Conservation (phyloP, 2,329 filamentous ascomycete species). For the Fusarium sp. region DNA sequence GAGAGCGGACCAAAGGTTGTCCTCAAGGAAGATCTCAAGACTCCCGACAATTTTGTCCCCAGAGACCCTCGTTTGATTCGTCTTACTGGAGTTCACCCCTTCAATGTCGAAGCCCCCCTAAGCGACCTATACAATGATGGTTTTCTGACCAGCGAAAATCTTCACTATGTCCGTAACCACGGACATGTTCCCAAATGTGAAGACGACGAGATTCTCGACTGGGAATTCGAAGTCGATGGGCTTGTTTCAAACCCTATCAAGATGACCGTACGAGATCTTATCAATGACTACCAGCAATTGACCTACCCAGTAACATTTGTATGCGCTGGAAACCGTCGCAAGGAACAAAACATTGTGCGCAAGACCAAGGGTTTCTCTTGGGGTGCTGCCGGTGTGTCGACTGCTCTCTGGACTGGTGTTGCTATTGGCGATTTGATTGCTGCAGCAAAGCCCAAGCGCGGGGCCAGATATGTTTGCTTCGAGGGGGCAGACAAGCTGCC, state of each 20-base stretch:
- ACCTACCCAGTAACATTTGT: conserved; percentile 92
- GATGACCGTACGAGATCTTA: conserved; percentile 79
- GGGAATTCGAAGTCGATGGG: conserved; percentile 88
- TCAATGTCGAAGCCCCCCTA: conserved; percentile 90
- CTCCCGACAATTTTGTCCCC: conserved; percentile 85
- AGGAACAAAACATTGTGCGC: conserved; percentile 91
- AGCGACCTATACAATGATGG: conserved; percentile 83
- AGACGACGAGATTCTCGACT: conserved; percentile 80
- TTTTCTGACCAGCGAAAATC: conserved; percentile 87
- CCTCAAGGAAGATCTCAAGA: conserved; percentile 83
- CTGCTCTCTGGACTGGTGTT: conserved; percentile 89
- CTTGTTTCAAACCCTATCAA: conserved; percentile 83
- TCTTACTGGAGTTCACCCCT: conserved; percentile 89
- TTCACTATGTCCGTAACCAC: conserved; percentile 95
- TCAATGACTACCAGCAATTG: conserved; percentile 82
- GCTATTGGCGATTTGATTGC: conserved; percentile 79
- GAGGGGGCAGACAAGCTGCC: conserved; percentile 91
- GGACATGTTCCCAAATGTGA: conserved; percentile 83
- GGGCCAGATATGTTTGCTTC: conserved; percentile 88
- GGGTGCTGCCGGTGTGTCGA: conserved; percentile 90
- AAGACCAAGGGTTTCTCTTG: conserved; percentile 97
- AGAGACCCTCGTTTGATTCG: conserved; percentile 87
- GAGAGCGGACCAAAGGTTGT: conserved; percentile 72
- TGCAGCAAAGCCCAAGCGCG: conserved; percentile 76
- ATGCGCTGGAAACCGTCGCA: conserved; percentile 91